These are phyloP conservation scores for Annulohypoxylon bovei DNA, from an alignment of 495 filamentous ascomycete genomes.

Conservation along the genomic window DNA sequence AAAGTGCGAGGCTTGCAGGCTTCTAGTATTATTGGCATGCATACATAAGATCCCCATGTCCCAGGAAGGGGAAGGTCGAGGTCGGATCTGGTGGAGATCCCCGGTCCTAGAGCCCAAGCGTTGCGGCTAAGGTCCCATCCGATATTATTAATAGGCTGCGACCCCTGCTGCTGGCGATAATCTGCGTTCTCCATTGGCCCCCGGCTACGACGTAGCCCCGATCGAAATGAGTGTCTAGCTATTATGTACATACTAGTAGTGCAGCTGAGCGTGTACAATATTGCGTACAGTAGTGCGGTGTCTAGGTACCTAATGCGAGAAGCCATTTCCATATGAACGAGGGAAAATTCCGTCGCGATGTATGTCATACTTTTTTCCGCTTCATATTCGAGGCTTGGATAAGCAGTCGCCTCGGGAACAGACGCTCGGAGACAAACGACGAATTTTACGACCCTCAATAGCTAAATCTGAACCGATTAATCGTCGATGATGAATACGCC, in stretches of 20 bases:
- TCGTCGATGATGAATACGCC: conserved; percentile 22
- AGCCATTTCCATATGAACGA: conserved; percentile 1
- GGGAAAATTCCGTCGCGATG: background rate
- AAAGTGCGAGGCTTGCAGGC: conserved; percentile 8
- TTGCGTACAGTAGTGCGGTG: background rate
- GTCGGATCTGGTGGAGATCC: conserved; percentile 18
- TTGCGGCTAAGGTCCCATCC: conserved; percentile 8
- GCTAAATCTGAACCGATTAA: background rate
- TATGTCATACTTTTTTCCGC: background rate
- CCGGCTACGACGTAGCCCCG: background rate
- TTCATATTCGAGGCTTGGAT: background rate
- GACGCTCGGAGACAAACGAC: background rate
- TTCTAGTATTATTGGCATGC: no score
- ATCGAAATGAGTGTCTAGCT: conserved; percentile 2
- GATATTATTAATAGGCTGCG: conserved; percentile 23
- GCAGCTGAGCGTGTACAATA: background rate
- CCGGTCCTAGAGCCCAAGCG: conserved; percentile 11
- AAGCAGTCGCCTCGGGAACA: no score
- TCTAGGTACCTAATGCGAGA: background rate
- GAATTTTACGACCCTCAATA: background rate
- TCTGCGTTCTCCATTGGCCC: background rate
- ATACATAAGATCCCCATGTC: no score
- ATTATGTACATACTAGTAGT: no score
- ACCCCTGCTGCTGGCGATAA: conserved; percentile 1
- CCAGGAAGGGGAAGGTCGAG: conserved; percentile 3